Conservation (phyloP, 2,329 filamentous ascomycete species). For the Exophiala bonariae region DNA sequence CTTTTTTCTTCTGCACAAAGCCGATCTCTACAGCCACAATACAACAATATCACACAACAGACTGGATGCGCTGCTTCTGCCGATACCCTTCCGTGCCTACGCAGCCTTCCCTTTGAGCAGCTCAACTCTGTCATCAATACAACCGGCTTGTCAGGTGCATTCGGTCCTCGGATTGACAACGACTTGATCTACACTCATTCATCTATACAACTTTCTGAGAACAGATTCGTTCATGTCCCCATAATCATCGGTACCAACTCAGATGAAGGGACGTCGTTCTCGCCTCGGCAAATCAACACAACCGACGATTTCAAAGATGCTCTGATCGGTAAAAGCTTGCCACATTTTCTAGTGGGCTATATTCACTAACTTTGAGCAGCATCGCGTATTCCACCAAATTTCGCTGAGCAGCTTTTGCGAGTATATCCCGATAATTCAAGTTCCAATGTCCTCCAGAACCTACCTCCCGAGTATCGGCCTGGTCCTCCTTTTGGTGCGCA, state of each 20-base stretch:
- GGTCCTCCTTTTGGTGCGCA: conserved; percentile 39
- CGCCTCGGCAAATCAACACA: conserved; percentile 31
- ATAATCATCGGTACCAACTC: conserved; percentile 64
- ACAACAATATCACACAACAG: conserved; percentile 60
- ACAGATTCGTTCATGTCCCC: conserved; percentile 64
- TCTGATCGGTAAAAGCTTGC: conserved; percentile 50
- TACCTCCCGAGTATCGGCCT: no score
- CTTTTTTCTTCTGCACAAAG: conserved; percentile 24
- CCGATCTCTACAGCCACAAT: conserved; percentile 34
- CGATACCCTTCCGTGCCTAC: conserved; percentile 67
- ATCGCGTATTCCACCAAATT: conserved; percentile 7
- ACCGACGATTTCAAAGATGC: no score
- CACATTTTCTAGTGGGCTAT: conserved; percentile 33
- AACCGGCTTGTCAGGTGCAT: conserved; percentile 8
- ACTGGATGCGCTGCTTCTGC: conserved; percentile 59
- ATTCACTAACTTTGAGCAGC: conserved; percentile 31
- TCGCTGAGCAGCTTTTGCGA: no score
- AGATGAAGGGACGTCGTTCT: conserved; percentile 65
- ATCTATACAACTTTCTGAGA: conserved; percentile 55
- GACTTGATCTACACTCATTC: conserved; percentile 54
- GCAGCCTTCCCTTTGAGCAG: conserved; percentile 57
- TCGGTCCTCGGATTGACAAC: conserved; percentile 43
- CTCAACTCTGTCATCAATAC: conserved; percentile 57
- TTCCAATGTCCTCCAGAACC: no score
- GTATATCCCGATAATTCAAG: no score